Percentiles rank a stretch among this genome's conserved stretches.
These are phyloP conservation scores for Tetracladium marchalianum DNA, from an alignment of 495 filamentous ascomycete genomes.

Conservation along the genomic window DNA sequence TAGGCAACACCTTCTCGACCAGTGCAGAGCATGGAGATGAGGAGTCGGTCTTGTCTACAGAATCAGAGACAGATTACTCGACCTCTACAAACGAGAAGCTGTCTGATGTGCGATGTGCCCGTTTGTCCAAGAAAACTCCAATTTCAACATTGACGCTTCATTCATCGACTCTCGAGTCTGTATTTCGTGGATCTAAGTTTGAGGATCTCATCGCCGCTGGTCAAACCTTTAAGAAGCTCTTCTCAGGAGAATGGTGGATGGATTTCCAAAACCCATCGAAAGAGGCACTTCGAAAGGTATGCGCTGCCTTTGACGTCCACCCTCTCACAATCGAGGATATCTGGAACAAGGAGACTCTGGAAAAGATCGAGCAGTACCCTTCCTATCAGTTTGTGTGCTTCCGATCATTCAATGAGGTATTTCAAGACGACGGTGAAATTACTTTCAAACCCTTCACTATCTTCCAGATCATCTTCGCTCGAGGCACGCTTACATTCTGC, in stretches of 20 bases:
- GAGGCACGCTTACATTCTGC: slow-evolving; percentile 84
- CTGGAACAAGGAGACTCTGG: slow-evolving; percentile 76
- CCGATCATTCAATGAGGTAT: slow-evolving; percentile 62
- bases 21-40: too few relatives aligned
- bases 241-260: slow-evolving; percentile 60
- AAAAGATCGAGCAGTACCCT: slow-evolving; percentile 93
- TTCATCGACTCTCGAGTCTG: too few relatives aligned
- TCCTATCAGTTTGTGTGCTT: slow-evolving; percentile 95
- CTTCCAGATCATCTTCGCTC: slow-evolving; percentile 92
- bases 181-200: too few relatives aligned
- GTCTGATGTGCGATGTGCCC: too few relatives aligned
- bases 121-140: too few relatives aligned
- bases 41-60: too few relatives aligned
- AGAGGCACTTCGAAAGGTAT: slow-evolving; percentile 72
- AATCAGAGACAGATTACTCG: too few relatives aligned
- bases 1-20: too few relatives aligned
- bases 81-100: too few relatives aligned
- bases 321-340: slow-evolving; percentile 92
- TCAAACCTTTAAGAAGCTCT: background rate
- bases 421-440: slow-evolving; percentile 59
- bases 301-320: slow-evolving; percentile 82
- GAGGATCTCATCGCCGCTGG: background rate
- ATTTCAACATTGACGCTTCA: too few relatives aligned
- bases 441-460: slow-evolving; percentile 76
- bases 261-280: slow-evolving; percentile 82